These are phyloP conservation scores for Tylopilus rubrobrunneus DNA, from an alignment of 768 basidiomycete genomes.

Conservation along the genomic window DNA sequence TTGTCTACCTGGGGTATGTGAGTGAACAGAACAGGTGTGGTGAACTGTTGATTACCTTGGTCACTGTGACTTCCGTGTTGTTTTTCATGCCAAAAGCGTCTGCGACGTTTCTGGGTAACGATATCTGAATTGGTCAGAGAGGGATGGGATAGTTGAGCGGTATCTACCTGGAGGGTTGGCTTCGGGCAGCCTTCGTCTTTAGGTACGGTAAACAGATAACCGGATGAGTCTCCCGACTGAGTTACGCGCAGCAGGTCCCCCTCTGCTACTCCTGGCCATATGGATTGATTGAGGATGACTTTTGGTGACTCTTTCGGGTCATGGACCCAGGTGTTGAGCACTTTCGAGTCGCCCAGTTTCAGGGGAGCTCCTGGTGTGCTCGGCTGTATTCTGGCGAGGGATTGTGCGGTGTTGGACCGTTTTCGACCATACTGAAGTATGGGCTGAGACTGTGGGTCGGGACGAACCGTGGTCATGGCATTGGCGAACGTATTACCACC, in stretches of 20 bases:
- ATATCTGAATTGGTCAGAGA: conserved; percentile 47
- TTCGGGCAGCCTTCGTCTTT: conserved; percentile 59
- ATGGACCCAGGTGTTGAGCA: conserved; percentile 72
- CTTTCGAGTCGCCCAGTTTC: conserved; percentile 57
- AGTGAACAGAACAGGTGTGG: conserved; percentile 6
- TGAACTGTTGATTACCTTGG: conserved; percentile 46
- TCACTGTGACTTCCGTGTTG: conserved; percentile 65
- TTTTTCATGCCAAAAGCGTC: conserved; percentile 69
- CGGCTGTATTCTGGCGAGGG: conserved; percentile 48
- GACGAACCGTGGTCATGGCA: conserved; percentile 55
- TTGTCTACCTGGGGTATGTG: conserved; percentile 57
- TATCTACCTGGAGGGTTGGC: conserved; percentile 59
- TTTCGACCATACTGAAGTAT: conserved; percentile 50
- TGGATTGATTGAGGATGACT: conserved; percentile 67
- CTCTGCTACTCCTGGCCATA: conserved; percentile 75
- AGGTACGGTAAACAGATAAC: conserved; percentile 65
- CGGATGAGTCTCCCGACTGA: conserved; percentile 37
- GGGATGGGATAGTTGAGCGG: not conserved
- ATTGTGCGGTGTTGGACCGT: conserved; percentile 74
- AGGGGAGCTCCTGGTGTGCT: conserved; percentile 35
- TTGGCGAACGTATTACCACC: not conserved
- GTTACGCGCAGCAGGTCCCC: conserved; percentile 69
- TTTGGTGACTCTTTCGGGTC: conserved; percentile 55
- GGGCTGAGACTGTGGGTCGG: conserved; percentile 52
- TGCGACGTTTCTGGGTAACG: conserved; percentile 68